Conservation (phyloP, 202 grass and related monocot genomes). For the Panicum virgatum region DNA sequence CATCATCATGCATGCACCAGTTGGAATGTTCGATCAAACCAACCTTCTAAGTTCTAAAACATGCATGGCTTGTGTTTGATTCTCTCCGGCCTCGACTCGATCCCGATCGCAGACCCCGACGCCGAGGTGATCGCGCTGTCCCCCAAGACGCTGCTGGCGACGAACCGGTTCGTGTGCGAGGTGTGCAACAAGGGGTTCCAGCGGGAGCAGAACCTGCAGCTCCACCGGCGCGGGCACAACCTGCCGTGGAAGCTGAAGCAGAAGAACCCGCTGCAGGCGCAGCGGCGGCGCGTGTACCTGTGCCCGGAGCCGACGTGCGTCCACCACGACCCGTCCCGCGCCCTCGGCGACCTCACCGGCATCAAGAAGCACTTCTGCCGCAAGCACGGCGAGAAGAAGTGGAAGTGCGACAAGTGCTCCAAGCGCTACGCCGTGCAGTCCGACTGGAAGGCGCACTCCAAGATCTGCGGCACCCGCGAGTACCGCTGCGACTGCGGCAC, state of each 20-base stretch:
- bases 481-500: slow-evolving; percentile 98
- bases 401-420: slow-evolving; percentile 99
- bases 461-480: slow-evolving; percentile 96
- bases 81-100: background rate
- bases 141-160: slow-evolving; percentile 87
- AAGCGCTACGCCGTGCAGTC: slow-evolving; percentile 99
- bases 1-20: background rate
- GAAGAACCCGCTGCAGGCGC: slow-evolving; percentile 69
- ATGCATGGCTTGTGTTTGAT: background rate
- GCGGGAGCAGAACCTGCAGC: slow-evolving; percentile 96
- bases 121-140: slow-evolving; percentile 97
- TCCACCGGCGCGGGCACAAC: slow-evolving; percentile 95
- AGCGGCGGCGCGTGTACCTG: slow-evolving; percentile 82
- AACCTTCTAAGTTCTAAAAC: background rate
- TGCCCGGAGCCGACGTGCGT: slow-evolving; percentile 94
- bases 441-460: slow-evolving; percentile 98
- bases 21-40: background rate
- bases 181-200: slow-evolving; percentile 99
- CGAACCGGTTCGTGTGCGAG: slow-evolving; percentile 96
- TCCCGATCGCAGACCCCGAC: slow-evolving; percentile 61
- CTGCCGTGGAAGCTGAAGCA: slow-evolving; percentile 97
- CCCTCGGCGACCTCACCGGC: slow-evolving; percentile 92
- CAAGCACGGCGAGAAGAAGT: slow-evolving; percentile 99
- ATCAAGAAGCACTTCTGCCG: slow-evolving; percentile 99
- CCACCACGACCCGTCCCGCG: slow-evolving; percentile 89